Base-by-base conservation (phyloP, 352 stramenopile genomes). In the Phytophthora multivora region DNA sequence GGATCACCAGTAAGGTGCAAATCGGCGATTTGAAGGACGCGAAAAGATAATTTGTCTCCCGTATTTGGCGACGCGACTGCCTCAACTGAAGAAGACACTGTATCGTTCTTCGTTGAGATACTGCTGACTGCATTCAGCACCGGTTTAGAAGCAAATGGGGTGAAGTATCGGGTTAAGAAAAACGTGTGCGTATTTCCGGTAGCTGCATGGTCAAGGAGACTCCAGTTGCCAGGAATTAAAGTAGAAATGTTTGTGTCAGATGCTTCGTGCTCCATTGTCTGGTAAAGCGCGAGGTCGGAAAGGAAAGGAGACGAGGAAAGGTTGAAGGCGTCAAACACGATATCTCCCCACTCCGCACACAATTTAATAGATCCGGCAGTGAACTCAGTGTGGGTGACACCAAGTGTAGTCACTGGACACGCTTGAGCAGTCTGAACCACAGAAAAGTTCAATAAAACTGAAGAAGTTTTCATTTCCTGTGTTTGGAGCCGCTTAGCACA, bases 21-120 rank as follows among this genome's bases (percentile, higher is more conserved):
- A 59, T 92, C 83, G 0, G 83, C 79, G 39, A 92, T 61, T 68
- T 92, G 83, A 13, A 92, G 58, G 23, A 90, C 73, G 66, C 80
- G 81, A 61, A 84, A 87, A n/a, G 73, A 47, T 1, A 90, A 54
- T 9, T 62, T 41, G 7, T 69, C 52, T 39, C 16, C 53, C 23
- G 63, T 51, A 30, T 45, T 74, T 12, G 66, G 70, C 9, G 28
- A 9, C 0, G 49, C 54, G 53, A 61, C 16, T 9, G 66, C 61
- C 40, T 69, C 65, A 13, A 67, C 47, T 9, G 73, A 63, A 13
- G 71, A 73, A 8, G 75, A 66, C 5, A 75, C 64, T 7, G 63
- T 30, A 4, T 63, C 41, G 35, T 51, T 23, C 2, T 31, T 28
- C 15, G 21, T 51, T 13, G 28, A 13, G 15, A n/a, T 25, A 48